Base-by-base conservation (phyloP, 148 eudicot genomes). In the Chenopodium formosanum region DNA sequence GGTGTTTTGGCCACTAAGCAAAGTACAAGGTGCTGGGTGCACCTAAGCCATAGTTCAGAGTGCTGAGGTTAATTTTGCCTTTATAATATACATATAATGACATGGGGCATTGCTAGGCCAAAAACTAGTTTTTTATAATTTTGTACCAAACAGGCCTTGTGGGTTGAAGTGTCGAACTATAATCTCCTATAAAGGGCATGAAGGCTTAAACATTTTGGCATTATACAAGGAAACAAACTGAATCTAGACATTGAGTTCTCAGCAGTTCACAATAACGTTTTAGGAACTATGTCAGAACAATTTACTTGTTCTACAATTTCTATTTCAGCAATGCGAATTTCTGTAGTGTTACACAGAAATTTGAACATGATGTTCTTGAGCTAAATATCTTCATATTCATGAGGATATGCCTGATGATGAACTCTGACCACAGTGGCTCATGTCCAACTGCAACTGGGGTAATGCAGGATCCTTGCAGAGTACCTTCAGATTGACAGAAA, bases 381-480 rank as follows among this genome's bases (percentile, higher is more conserved):
- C 37, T 56, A 3, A 46, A 25, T 63, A 50, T 50, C 82, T 32
- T 80, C 81, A 64, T 31, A 67, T 78, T 80, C 87, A 91, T 53
- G 92, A 90, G 63, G 95, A 90, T 64, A 91, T 86, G 4, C 97
- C 92, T 1, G 96, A 87, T 4, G 94, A 86, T 67, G 96, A 87
- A 85, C 89, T 88, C 76, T 89, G 87, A 48, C 91, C 94, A 17
- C 87, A 90, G 74, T 86, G 83, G 82, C 88, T 91, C 85, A 83
- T 80, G 65, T 92, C 93, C 78, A 89, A 73, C n/a, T 86, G 93
- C 77, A 90, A 77, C 17, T 85, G 89, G 31, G 90, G 90, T 60
- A 88, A 46, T 40, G 80, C 79, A 52, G 88, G 84, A 60, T 91
- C 92, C 79, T 85, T 78, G 87, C 90, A 89, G 16, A 86, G 80